These are phyloP conservation scores for Arbutus unedo DNA, from an alignment of 148 eudicot genomes.

Conservation along the genomic window DNA sequence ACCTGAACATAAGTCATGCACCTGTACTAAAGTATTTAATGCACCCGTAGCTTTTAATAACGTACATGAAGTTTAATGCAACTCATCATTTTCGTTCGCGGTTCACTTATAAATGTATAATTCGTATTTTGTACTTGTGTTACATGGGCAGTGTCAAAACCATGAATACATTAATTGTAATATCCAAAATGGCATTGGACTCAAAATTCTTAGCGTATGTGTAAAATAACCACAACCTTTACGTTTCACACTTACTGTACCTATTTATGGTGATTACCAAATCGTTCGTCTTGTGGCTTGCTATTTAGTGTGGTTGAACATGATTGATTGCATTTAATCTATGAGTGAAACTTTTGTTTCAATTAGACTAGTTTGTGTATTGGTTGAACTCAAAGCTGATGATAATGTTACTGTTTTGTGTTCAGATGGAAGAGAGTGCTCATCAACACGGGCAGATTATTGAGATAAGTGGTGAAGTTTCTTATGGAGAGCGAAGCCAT, in stretches of 20 bases:
- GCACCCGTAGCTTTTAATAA: no score
- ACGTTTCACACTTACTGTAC: not conserved
- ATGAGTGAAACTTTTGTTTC: not conserved
- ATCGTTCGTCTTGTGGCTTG: not conserved
- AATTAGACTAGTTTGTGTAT: not conserved
- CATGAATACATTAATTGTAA: not conserved
- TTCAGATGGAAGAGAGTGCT: constrained; percentile 52
- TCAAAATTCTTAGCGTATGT: not conserved
- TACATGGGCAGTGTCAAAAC: not conserved
- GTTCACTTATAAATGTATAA: no score
- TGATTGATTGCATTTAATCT: not conserved
- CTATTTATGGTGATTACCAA: not conserved
- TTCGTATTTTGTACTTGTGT: not conserved
- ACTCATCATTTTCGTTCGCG: no score
- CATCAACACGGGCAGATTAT: constrained; percentile 32
- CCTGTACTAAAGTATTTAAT: no score
- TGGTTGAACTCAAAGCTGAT: not conserved
- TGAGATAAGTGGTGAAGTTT: constrained; percentile 46
- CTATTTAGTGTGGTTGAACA: not conserved
- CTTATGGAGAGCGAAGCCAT: constrained; percentile 21
- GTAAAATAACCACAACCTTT: not conserved
- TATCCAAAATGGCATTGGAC: not conserved
- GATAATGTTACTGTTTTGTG: not conserved
- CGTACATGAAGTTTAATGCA: no score
- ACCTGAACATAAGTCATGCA: no score